A percentile compares a stretch with the other conserved stretches of the same genome.
Conservation (phyloP, 2,329 filamentous ascomycete genomes). For the Penicillium freii region DNA sequence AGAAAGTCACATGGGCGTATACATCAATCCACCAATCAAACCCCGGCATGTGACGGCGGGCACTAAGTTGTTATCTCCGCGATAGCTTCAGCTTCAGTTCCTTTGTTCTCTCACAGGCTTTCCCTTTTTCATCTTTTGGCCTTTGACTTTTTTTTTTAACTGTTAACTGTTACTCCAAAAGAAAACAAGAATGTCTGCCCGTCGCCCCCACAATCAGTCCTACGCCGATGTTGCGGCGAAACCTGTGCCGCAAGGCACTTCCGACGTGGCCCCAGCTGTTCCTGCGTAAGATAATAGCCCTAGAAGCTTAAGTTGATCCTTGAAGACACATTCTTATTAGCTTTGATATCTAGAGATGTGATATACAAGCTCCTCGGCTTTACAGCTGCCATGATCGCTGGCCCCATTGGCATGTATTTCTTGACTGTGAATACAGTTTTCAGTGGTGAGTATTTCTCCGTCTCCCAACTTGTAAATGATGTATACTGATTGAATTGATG, state of each 20-base stretch:
- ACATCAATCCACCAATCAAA: conserved; percentile 3
- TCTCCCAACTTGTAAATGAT: background rate
- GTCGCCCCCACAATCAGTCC: conserved; percentile 31
- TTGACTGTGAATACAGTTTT: conserved; percentile 73
- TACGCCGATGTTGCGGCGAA: conserved; percentile 30
- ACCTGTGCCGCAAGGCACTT: conserved; percentile 52
- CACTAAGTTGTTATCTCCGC: conserved; percentile 3
- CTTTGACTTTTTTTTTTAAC: too few species aligned
- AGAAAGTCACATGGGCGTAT: background rate
- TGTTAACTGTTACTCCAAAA: background rate
- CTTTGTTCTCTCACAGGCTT: background rate
- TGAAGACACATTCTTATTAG: conserved; percentile 2
- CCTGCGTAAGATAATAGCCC: conserved; percentile 61
- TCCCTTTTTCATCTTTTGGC: background rate
- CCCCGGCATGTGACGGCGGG: conserved; percentile 1
- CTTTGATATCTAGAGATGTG: conserved; percentile 61
- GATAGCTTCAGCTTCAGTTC: conserved; percentile 3
- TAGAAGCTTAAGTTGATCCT: background rate
- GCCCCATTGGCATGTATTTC: conserved; percentile 89
- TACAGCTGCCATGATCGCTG: conserved; percentile 83
- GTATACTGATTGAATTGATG: background rate
- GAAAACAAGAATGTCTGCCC: conserved; percentile 30
- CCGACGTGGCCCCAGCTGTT: conserved; percentile 77
- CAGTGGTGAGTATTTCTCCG: conserved; percentile 58
- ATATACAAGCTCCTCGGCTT: conserved; percentile 88